Evolutionary conservation across 163 green algal genomes (phyloP).

Genomic region (Volvox carteri): DNA sequence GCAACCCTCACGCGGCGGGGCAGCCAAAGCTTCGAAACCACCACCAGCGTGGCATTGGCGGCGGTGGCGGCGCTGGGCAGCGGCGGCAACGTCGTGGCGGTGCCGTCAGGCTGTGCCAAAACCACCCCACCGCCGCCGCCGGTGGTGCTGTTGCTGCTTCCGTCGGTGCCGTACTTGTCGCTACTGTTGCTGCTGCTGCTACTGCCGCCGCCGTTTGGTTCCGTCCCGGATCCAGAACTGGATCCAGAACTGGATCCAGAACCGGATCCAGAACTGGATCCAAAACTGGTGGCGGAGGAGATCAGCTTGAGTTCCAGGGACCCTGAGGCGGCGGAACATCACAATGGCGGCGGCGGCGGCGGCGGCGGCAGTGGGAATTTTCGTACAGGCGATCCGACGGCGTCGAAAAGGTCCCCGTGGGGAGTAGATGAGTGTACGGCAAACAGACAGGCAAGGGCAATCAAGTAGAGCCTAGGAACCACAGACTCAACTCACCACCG

Average conservation of each 20-base stretch:
- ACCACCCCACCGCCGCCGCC: not conserved
- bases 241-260: not conserved
- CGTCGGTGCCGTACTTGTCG: not conserved
- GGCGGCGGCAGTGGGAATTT: no score
- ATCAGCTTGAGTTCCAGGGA: slow-evolving; percentile 40
- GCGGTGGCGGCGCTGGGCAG: not conserved
- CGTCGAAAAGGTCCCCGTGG: no score
- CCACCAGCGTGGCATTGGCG: slow-evolving; percentile 30
- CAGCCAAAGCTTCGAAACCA: slow-evolving; percentile 33
- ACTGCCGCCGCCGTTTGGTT: not conserved
- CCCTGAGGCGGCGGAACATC: no score
- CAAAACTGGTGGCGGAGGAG: no score
- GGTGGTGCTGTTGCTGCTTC: not conserved
- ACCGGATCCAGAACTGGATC: not conserved
- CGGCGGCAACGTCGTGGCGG: not conserved
- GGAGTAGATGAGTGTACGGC: no score
- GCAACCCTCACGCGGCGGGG: not conserved
- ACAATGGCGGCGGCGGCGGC: no score
- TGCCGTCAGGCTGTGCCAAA: not conserved
- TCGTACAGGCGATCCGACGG: no score
- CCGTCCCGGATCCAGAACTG: not conserved
- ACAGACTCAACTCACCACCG: slow-evolving; percentile 14
- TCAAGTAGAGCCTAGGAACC: no score
- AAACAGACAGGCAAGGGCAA: no score
- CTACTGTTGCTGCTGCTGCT: not conserved